Conservation (phyloP, 768 basidiomycete genomes). For the Boletus vermiculosoides region DNA sequence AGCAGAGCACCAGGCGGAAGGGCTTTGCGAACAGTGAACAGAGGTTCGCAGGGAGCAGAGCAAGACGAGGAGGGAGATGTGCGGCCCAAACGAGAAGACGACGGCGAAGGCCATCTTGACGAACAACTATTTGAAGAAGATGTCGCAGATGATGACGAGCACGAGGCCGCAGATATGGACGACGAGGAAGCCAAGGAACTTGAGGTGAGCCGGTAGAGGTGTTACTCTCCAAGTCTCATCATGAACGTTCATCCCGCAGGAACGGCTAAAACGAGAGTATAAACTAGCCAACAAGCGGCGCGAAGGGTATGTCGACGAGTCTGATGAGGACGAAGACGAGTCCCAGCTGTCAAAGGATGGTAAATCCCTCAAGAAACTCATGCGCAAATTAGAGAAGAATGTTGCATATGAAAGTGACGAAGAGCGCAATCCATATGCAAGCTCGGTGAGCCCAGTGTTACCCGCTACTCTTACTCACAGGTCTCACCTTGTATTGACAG, state of each 20-base stretch:
- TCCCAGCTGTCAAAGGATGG: constrained; percentile 64
- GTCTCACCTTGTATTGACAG: constrained; percentile 30
- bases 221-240: background rate
- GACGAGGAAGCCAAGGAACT: constrained; percentile 85
- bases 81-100: constrained; percentile 57
- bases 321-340: constrained; percentile 69
- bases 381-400: constrained; percentile 81
- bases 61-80: constrained; percentile 66
- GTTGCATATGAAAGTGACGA: constrained; percentile 81
- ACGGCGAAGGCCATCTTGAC: constrained; percentile 78
- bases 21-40: constrained; percentile 65
- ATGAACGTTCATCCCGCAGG: constrained; percentile 41
- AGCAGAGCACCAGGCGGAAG: constrained; percentile 72
- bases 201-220: constrained; percentile 49
- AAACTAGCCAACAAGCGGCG: constrained; percentile 72
- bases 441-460: constrained; percentile 51
- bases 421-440: constrained; percentile 76
- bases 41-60: constrained; percentile 56
- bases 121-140: constrained; percentile 82
- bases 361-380: constrained; percentile 81
- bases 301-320: constrained; percentile 68
- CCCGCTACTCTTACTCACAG: background rate
- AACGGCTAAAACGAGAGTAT: constrained; percentile 82
- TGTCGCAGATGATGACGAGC: constrained; percentile 86
- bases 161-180: constrained; percentile 65